Percentiles rank a stretch among this genome's conserved stretches.
phyloP scores from a whole-genome alignment of 176 grass and related monocot species.

The Neostapfia colusana region DNA sequence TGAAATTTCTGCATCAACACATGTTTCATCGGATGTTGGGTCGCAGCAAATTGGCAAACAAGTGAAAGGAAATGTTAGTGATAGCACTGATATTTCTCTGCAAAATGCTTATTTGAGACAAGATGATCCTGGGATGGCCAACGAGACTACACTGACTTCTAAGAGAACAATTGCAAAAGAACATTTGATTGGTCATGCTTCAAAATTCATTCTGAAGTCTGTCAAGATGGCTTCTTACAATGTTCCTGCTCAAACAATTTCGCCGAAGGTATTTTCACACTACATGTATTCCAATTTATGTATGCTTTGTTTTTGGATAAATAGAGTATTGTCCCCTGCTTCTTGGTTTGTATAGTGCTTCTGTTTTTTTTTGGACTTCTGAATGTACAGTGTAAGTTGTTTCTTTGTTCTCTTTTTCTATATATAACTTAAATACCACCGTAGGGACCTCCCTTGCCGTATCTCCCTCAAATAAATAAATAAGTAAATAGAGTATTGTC shows the following conservation, averaged over 20 bases:
- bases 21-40: slow-evolving; percentile 27
- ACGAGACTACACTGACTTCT: slow-evolving; percentile 24
- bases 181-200: slow-evolving; percentile 29
- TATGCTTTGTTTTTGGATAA: slow-evolving; percentile 13
- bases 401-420: too few species aligned
- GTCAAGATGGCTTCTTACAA: slow-evolving; percentile 38
- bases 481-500: background rate
- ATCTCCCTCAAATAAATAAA: background rate
- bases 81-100: slow-evolving; percentile 29
- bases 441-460: background rate
- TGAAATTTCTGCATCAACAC: slow-evolving; percentile 29
- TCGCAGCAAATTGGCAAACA: slow-evolving; percentile 43
- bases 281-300: background rate
- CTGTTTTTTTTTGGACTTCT: background rate
- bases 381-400: background rate
- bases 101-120: slow-evolving; percentile 29
- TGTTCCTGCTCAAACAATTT: slow-evolving; percentile 9
- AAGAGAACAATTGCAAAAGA: slow-evolving; percentile 29
- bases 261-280: slow-evolving; percentile 54
- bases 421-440: background rate
- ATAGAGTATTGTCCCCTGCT: background rate
- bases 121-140: slow-evolving; percentile 19
- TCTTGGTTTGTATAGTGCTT: background rate
- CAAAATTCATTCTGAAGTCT: slow-evolving; percentile 48
- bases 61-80: slow-evolving; percentile 11